Conservation (phyloP, 2,329 filamentous ascomycete species). For the Fulvia fulva region DNA sequence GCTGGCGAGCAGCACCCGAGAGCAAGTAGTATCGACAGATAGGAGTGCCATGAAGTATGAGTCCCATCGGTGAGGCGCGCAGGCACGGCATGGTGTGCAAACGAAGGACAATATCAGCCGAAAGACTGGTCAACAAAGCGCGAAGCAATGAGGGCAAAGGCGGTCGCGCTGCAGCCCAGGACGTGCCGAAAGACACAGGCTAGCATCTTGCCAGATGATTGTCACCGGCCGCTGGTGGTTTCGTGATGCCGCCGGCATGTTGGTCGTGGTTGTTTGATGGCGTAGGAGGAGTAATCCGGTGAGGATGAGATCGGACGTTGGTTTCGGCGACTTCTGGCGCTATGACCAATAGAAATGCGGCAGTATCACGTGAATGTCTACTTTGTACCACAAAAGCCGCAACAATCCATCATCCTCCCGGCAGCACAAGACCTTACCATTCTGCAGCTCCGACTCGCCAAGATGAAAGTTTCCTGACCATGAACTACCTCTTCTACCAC, state of each 20-base stretch:
- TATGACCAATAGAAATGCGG: too few relatives aligned
- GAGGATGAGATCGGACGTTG: too few relatives aligned
- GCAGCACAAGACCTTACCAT: background rate
- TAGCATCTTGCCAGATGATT: background rate
- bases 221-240: background rate
- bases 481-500: conserved; percentile 36
- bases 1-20: too few relatives aligned
- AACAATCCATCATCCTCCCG: background rate
- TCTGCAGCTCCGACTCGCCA: background rate
- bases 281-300: background rate
- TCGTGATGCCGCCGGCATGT: conserved; percentile 7
- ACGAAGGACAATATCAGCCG: background rate
- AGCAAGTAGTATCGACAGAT: background rate
- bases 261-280: conserved; percentile 12
- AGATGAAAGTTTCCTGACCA: conserved; percentile 10
- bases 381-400: background rate
- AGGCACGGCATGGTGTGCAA: too few relatives aligned
- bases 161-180: background rate
- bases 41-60: background rate
- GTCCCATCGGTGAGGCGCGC: background rate
- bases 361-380: too few relatives aligned
- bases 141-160: background rate
- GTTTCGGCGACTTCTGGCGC: too few relatives aligned
- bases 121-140: background rate
- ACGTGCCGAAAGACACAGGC: background rate